Evolutionary conservation across 192 early-diverging fungal genomes (phyloP).

Genomic region (Backusella macrospora): DNA sequence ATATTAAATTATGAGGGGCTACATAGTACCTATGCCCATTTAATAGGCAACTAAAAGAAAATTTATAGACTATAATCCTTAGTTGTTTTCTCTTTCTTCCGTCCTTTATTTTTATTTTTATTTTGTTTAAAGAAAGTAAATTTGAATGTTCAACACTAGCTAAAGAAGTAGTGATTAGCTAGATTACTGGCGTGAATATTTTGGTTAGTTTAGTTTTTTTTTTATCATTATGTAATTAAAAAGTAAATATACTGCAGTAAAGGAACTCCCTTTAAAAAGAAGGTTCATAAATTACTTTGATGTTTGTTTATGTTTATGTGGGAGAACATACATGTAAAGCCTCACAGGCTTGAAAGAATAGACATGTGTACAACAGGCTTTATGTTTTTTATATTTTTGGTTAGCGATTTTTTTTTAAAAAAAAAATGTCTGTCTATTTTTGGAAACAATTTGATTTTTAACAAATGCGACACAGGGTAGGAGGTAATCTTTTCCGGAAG

Average conservation of each 20-base stretch:
- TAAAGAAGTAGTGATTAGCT: background rate
- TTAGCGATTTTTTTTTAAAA: background rate
- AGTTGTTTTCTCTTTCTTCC: no score
- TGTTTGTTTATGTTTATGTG: conserved; percentile 5
- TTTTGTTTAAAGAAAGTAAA: background rate
- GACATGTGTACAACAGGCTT: conserved; percentile 9
- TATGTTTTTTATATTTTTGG: background rate
- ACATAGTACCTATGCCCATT: background rate
- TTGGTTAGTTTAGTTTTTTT: background rate
- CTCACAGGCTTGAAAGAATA: background rate
- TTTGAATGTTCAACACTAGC: background rate
- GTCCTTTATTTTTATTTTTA: no score
- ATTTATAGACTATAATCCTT: background rate
- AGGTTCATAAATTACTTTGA: conserved; percentile 9
- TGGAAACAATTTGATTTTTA: conserved; percentile 8
- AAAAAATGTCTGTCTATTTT: background rate
- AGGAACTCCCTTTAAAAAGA: background rate
- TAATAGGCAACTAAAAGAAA: background rate
- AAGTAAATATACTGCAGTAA: background rate
- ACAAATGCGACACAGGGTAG: conserved; percentile 1
- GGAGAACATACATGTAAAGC: background rate
- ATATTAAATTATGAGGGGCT: background rate
- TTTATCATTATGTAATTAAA: background rate
- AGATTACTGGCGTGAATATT: background rate
- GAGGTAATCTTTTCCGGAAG: background rate